These are phyloP conservation scores for Mycena kentingensis DNA, from an alignment of 768 basidiomycete species.

Conservation along the genomic window DNA sequence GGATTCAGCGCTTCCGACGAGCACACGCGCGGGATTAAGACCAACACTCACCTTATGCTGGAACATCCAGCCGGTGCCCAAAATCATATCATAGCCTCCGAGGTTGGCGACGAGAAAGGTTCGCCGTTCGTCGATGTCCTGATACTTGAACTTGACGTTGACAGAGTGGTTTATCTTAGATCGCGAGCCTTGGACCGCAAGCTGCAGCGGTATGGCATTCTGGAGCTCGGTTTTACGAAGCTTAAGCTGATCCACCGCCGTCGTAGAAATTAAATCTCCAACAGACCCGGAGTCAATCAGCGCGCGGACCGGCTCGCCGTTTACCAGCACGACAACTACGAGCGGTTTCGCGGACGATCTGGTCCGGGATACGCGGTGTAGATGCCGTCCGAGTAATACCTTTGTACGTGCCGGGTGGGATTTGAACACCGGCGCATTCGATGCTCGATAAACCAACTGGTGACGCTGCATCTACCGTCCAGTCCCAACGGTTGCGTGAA, in stretches of 20 bases:
- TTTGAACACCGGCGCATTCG: neutral
- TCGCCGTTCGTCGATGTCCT: conserved; percentile 9
- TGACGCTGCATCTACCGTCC: no score
- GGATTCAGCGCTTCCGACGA: conserved; percentile 9
- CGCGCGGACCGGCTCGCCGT: conserved; percentile 1
- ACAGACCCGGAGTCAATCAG: conserved; percentile 27
- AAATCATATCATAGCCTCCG: conserved; percentile 29
- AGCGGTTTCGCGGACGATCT: conserved; percentile 3
- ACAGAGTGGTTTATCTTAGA: conserved; percentile 27
- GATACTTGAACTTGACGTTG: conserved; percentile 11
- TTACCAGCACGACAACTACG: neutral
- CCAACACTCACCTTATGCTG: conserved; percentile 24
- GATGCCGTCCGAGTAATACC: neutral
- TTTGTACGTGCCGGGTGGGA: neutral
- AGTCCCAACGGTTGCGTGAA: no score
- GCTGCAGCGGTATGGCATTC: conserved; percentile 29
- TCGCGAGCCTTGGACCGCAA: conserved; percentile 32
- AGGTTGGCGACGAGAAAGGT: conserved; percentile 31
- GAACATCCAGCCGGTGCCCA: conserved; percentile 28
- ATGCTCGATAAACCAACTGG: no score
- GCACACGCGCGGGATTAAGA: conserved; percentile 19
- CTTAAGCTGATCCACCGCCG: conserved; percentile 28
- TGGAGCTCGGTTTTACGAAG: conserved; percentile 9
- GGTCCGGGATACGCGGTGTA: conserved; percentile 1
- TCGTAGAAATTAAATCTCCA: conserved; percentile 33